These are phyloP conservation scores for Viola odorata DNA, from an alignment of 345 rosid genomes.

Conservation along the genomic window DNA sequence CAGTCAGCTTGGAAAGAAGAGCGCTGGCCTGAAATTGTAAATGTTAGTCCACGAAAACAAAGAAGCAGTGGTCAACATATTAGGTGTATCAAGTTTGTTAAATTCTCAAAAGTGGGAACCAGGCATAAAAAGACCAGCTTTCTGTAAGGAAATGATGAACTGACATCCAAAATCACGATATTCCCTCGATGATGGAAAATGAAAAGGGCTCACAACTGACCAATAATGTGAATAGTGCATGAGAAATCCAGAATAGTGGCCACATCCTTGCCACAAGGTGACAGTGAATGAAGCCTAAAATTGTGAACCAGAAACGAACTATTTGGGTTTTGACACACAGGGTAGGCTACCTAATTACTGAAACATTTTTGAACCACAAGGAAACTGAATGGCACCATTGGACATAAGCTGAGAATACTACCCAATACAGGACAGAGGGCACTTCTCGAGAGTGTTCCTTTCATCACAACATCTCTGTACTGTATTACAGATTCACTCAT, in stretches of 20 bases:
- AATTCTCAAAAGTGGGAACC: neutral
- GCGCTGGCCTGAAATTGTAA: constrained; percentile 41
- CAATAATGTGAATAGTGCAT: neutral
- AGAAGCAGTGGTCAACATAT: neutral
- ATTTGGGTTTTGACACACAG: no score
- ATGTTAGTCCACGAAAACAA: neutral
- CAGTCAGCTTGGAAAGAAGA: constrained; percentile 47
- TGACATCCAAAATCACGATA: neutral
- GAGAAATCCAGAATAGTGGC: neutral
- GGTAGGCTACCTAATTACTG: neutral
- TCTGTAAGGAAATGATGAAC: neutral
- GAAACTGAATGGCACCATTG: neutral
- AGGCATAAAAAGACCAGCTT: no score
- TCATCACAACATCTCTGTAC: neutral
- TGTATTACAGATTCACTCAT: neutral
- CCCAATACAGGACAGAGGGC: neutral
- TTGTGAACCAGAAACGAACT: no score
- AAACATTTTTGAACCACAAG: neutral
- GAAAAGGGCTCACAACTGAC: neutral
- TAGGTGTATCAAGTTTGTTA: neutral
- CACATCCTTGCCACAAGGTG: neutral
- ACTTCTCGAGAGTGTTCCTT: neutral
- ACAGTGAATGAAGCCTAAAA: neutral
- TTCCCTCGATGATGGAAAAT: neutral
- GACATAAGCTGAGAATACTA: neutral